Percentiles rank a stretch among this genome's conserved stretches.
Conservation (phyloP, 2,329 filamentous ascomycete species). For the Penicillium decumbens region DNA sequence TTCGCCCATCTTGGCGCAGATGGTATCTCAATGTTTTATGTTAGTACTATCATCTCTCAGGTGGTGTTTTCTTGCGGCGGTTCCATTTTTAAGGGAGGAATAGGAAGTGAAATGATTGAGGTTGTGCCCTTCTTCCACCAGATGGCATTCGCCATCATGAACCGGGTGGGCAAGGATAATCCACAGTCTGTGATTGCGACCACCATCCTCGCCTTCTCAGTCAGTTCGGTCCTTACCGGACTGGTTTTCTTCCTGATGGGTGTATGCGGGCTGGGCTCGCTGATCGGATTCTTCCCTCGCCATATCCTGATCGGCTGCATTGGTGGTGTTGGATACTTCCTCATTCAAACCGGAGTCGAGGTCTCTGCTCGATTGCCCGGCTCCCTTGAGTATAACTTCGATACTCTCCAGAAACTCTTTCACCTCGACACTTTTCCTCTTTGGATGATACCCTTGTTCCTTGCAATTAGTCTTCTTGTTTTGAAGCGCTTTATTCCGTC, state of each 20-base stretch:
- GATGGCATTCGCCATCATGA: constrained; percentile 87
- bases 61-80: constrained; percentile 78
- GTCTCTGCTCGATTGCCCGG: constrained; percentile 86
- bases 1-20: constrained; percentile 85
- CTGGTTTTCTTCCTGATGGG: constrained; percentile 90
- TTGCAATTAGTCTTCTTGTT: constrained; percentile 72
- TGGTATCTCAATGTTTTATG: constrained; percentile 97
- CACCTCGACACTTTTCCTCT: constrained; percentile 69
- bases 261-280: constrained; percentile 76
- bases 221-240: constrained; percentile 88
- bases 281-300: constrained; percentile 94
- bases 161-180: constrained; percentile 70
- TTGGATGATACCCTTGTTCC: constrained; percentile 73
- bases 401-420: constrained; percentile 70
- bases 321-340: constrained; percentile 92
- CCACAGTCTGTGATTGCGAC: constrained; percentile 86
- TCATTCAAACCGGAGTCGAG: constrained; percentile 85
- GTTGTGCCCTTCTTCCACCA: constrained; percentile 98
- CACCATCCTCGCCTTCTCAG: constrained; percentile 83
- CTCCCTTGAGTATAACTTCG: constrained; percentile 73
- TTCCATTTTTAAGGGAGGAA: constrained; percentile 82
- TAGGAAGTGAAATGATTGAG: constrained; percentile 97
- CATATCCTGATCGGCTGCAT: constrained; percentile 97
- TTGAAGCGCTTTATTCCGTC: constrained; percentile 71
- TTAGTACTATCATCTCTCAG: constrained; percentile 93